Conservation (phyloP, 2,329 filamentous ascomycete genomes). For the Phialophora macrospora region DNA sequence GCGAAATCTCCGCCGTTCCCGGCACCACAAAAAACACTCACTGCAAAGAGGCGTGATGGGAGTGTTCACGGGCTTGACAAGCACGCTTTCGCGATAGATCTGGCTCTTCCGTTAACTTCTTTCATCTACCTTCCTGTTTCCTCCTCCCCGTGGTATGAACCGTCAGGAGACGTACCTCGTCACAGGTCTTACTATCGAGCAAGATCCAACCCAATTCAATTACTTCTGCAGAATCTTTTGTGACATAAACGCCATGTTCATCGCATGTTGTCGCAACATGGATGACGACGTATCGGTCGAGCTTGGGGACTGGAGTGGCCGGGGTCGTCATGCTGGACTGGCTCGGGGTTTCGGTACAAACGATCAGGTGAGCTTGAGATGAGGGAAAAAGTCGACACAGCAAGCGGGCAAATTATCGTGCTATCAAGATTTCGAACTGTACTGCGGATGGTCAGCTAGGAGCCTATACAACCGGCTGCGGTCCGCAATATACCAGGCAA, state of each 20-base stretch:
- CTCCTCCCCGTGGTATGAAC: conserved; percentile 23
- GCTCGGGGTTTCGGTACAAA: conserved; percentile 23
- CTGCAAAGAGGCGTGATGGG: conserved; percentile 98
- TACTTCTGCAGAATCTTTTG: conserved; percentile 98
- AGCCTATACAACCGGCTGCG: neutral
- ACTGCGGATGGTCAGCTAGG: conserved; percentile 23
- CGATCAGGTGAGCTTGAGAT: conserved; percentile 4
- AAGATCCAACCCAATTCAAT: conserved; percentile 99
- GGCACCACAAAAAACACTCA: conserved; percentile 62
- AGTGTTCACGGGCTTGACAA: conserved; percentile 98
- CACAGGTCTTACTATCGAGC: conserved; percentile 85
- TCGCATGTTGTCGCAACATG: conserved; percentile 99
- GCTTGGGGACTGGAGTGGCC: conserved; percentile 65
- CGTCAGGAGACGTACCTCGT: conserved; percentile 71
- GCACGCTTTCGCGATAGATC: conserved; percentile 92
- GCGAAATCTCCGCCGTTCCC: conserved; percentile 26
- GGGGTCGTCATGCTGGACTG: conserved; percentile 51
- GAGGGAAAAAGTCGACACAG: conserved; percentile 1
- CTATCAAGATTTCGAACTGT: conserved; percentile 21
- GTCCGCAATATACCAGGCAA: conserved; percentile 25
- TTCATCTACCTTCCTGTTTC: conserved; percentile 6
- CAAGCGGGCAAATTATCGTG: conserved; percentile 19
- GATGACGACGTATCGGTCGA: conserved; percentile 97
- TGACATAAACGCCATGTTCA: conserved; percentile 98
- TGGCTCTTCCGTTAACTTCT: conserved; percentile 49